A percentile compares a stretch with the other conserved stretches of the same genome.
phyloP scores from a whole-genome alignment of 495 filamentous ascomycete genomes.

The Cercophora newfieldiana region DNA sequence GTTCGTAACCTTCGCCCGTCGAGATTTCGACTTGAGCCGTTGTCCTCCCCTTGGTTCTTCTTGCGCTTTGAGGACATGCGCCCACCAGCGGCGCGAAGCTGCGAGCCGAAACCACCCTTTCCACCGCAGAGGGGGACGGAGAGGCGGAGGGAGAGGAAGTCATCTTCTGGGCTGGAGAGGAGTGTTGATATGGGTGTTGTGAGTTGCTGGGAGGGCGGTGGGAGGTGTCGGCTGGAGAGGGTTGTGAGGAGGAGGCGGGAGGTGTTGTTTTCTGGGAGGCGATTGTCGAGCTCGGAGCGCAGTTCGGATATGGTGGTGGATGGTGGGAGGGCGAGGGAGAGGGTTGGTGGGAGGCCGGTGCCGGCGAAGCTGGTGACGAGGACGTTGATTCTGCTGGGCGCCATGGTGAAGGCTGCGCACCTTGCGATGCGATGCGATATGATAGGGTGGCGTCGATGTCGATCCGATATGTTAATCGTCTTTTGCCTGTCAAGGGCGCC shows the following conservation, averaged over 20 bases:
- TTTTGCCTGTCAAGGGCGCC: too few relatives aligned
- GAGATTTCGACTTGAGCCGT: constrained; percentile 86
- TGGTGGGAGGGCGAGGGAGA: constrained; percentile 67
- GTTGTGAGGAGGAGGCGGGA: constrained; percentile 76
- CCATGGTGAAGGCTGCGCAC: constrained; percentile 33
- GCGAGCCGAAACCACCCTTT: constrained; percentile 96
- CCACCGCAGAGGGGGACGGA: constrained; percentile 76
- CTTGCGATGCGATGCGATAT: not conserved
- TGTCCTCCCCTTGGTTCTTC: constrained; percentile 77
- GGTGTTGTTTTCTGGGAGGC: constrained; percentile 53
- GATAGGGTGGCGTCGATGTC: not conserved
- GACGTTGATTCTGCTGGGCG: constrained; percentile 66
- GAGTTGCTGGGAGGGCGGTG: constrained; percentile 34
- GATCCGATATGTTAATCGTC: not conserved
- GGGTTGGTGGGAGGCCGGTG: constrained; percentile 74
- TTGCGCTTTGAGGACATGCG: constrained; percentile 96
- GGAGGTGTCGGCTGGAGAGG: constrained; percentile 70
- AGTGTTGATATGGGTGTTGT: constrained; percentile 52
- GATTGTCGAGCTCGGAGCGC: constrained; percentile 57
- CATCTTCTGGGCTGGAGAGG: constrained; percentile 49
- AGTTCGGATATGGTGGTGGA: constrained; percentile 68
- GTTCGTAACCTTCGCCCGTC: constrained; percentile 89
- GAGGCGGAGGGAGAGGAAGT: constrained; percentile 79
- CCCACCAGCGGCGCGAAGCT: constrained; percentile 92
- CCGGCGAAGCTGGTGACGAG: constrained; percentile 82